Evolutionary conservation across 2,329 filamentous ascomycete genomes (phyloP), one percentile per base, ranked within the genome.

Genomic region (Myriangium duriaei): DNA sequence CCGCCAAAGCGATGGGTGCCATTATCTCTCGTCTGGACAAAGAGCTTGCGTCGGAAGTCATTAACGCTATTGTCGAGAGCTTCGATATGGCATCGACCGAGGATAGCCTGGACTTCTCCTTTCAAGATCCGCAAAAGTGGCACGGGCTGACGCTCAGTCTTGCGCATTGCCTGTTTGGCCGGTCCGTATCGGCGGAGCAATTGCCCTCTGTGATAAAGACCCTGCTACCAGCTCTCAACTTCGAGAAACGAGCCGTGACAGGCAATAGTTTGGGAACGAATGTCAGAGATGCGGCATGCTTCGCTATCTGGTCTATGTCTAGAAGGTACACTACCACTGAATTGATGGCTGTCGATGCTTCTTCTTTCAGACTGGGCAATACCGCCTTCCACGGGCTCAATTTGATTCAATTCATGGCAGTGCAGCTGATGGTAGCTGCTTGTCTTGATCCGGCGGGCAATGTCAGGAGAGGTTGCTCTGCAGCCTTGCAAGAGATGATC

Each of bases 241-340:
- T 96, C 53, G 87, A 98, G 57, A 85, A 94, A 51, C 73, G 87
- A 42, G 82, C 80, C 32, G 74, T 84, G 0, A 85, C 84, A 3
- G 88, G 91, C n/a, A 76, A 72, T 10, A 87, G 84, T 3, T 68
- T 88, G 9, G 91, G 91, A 2, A 80, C 83, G 1, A 94, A 92
- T 49, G 87, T 98, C 11, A 76, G 91, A 32, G 91, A 98, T 62
- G 88, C 91, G 10, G 85, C 91, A 3, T 95, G 87, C 55, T 98
- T 96, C 55, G 91, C 91, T 5, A 79, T 96, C 15, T 98, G 91
- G 91, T 81, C 87, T 1, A 58, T 96, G 5, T 84, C 88, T 14
- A 73, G 91, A 39, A 79, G 88, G 39, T 98, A 96, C 51, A 77
- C 74, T 1, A 94, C 86, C 0, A 53, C 65, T 1, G 88, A 96